phyloP scores from a whole-genome alignment of 2,329 filamentous ascomycete genomes.

The Eurotiales sp. region DNA sequence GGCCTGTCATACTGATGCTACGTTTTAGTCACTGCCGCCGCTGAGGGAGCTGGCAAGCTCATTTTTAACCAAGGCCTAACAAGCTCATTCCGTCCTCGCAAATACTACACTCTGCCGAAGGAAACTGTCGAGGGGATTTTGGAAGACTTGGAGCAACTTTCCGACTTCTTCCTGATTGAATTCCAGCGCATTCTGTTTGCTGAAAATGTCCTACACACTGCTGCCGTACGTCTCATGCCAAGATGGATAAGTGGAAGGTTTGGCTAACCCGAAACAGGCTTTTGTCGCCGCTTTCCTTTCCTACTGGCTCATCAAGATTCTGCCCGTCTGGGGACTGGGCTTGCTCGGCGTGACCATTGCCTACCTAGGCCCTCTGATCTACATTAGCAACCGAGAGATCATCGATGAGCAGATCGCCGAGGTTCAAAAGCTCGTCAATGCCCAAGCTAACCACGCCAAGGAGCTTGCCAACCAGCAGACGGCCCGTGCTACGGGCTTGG shows the following conservation, averaged over 20 bases:
- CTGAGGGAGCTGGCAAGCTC: constrained; percentile 55
- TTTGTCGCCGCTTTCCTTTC: constrained; percentile 57
- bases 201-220: constrained; percentile 60
- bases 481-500: constrained; percentile 53
- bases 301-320: constrained; percentile 64
- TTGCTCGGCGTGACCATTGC: constrained; percentile 54
- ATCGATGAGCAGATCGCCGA: constrained; percentile 60
- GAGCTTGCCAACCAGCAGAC: constrained; percentile 59
- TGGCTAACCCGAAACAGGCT: constrained; percentile 42
- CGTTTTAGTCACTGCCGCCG: constrained; percentile 46
- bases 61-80: constrained; percentile 57
- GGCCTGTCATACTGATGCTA: not conserved
- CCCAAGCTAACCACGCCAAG: constrained; percentile 58
- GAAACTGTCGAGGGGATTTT: constrained; percentile 59
- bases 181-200: constrained; percentile 64
- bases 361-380: constrained; percentile 60
- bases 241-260: too few relatives aligned
- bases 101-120: constrained; percentile 64
- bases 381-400: constrained; percentile 62
- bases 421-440: constrained; percentile 50
- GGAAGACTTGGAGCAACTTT: constrained; percentile 61
- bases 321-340: constrained; percentile 62
- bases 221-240: constrained; percentile 54
- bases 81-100: constrained; percentile 58
- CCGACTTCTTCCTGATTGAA: constrained; percentile 67